Evolutionary conservation across 106 monocot genomes (phyloP), one percentile per base, ranked within the genome.

Genomic region (Dendrobium catenatum): DNA sequence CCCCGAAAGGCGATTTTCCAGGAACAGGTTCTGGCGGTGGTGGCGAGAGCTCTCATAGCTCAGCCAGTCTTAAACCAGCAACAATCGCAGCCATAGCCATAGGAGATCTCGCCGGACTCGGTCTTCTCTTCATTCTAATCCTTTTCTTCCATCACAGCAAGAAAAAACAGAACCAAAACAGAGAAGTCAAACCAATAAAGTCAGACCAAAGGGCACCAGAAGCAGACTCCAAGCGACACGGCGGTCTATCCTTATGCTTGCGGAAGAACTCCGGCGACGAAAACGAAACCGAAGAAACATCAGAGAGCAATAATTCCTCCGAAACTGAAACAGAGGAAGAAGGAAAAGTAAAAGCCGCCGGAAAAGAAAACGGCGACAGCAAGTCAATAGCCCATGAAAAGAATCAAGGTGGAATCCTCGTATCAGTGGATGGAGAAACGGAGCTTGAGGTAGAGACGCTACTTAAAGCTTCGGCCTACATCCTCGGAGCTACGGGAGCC

Each of bases 391-490:
- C 51, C 13, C 15, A 15, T 27, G 79, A 74, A 22, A 46, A 56
- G 54, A 68, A 64, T 37, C 78, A 82, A 78, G 58, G 42, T 24
- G 93, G 83, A 4, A 88, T 80, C 11, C 90, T 99, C 2, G 99
- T 99, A 24, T 87, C 88, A 0, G 95, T 99, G 9, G 99, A 93
- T 78, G 88, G 91, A 17, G 95, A 99, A 59, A 86, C 66, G 3
- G 90, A 93, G 78, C 83, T 99, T 5, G 99, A 99, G 79, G 81
- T 99, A 76, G 99, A 99, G 79, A 91, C 90, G 4, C 82, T 99
- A 80, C 86, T 99, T 7, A 99, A 99, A 72, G 99, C 99, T 1
- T 93, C 99, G 22, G 99, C 99, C 6, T 99, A 99, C 85, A 99
- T 99, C n/a, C 86, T 99, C 0, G 95, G 99, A 0, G 95, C 95